These are phyloP conservation scores for Nematodospora anomalae DNA, from an alignment of 1,139 yeast species.

Conservation along the genomic window DNA sequence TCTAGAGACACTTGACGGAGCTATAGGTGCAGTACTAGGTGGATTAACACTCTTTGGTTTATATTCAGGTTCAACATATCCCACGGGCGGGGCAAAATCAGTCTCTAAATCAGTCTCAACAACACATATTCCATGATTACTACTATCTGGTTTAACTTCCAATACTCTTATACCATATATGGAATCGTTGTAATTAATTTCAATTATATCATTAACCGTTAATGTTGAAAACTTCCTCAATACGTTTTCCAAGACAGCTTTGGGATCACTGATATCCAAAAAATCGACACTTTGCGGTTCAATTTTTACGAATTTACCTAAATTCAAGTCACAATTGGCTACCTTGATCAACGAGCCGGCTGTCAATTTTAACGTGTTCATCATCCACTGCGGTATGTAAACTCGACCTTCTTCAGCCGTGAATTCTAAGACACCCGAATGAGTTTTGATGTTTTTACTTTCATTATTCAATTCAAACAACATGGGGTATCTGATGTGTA, in stretches of 20 bases:
- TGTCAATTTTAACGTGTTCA: constrained; percentile 67
- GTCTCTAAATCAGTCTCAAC: constrained; percentile 96
- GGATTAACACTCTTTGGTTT: constrained; percentile 36
- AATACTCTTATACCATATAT: constrained; percentile 79
- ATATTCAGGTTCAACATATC: constrained; percentile 89
- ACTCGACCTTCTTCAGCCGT: constrained; percentile 97
- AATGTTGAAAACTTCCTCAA: constrained; percentile 86
- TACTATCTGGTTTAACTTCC: constrained; percentile 81
- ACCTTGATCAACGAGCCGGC: constrained; percentile 83
- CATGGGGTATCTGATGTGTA: constrained; percentile 94
- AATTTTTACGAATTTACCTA: constrained; percentile 85
- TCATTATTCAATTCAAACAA: constrained; percentile 77
- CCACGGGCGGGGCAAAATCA: constrained; percentile 98
- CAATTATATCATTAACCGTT: constrained; percentile 82
- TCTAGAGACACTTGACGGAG: constrained; percentile 36
- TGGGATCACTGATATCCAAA: constrained; percentile 91
- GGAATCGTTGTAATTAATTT: constrained; percentile 79
- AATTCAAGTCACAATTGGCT: constrained; percentile 74
- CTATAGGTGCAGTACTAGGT: constrained; percentile 28
- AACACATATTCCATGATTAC: constrained; percentile 74
- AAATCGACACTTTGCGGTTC: constrained; percentile 96
- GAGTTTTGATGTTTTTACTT: constrained; percentile 58
- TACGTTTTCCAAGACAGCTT: constrained; percentile 93
- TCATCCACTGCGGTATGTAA: constrained; percentile 96
- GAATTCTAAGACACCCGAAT: constrained; percentile 94